Conservation (phyloP, 2,329 filamentous ascomycete species). For the Sclerotinia spermophila region DNA sequence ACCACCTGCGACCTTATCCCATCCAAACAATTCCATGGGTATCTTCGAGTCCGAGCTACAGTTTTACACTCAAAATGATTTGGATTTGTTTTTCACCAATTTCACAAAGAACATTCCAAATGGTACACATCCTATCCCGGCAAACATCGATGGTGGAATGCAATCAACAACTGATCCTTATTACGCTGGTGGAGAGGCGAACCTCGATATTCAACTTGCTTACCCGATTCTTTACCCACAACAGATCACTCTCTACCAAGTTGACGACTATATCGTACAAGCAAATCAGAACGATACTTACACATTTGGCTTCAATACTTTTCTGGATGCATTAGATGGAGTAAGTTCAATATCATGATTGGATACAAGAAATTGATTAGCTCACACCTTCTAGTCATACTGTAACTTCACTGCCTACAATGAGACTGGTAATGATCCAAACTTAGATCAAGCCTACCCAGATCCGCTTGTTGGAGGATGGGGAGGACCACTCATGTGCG, state of each 20-base stretch:
- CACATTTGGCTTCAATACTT: conserved; percentile 44
- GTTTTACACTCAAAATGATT: conserved; percentile 40
- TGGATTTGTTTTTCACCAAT: conserved; percentile 37
- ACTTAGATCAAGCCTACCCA: conserved; percentile 24
- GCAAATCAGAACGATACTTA: conserved; percentile 31
- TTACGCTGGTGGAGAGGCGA: conserved; percentile 35
- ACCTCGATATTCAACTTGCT: conserved; percentile 38
- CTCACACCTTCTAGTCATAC: conserved; percentile 37
- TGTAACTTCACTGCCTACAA: conserved; percentile 42
- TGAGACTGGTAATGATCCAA: conserved; percentile 40
- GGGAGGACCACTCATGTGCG: conserved; percentile 36
- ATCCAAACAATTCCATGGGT: conserved; percentile 37
- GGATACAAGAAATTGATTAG: conserved; percentile 20
- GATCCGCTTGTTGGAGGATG: conserved; percentile 31
- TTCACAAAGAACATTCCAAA: conserved; percentile 34
- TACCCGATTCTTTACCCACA: conserved; percentile 42
- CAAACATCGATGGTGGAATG: conserved; percentile 41
- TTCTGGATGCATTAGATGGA: conserved; percentile 46
- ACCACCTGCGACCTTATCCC: conserved; percentile 23
- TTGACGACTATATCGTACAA: conserved; percentile 39
- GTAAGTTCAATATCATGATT: conserved; percentile 16
- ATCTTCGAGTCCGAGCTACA: conserved; percentile 40
- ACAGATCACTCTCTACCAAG: conserved; percentile 39
- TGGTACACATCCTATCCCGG: conserved; percentile 36
- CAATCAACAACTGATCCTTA: conserved; percentile 28